A percentile compares a stretch with the other conserved stretches of the same genome.
phyloP scores from a whole-genome alignment of 1,139 yeast genomes.

The Barnettozyma hawaiiensis region DNA sequence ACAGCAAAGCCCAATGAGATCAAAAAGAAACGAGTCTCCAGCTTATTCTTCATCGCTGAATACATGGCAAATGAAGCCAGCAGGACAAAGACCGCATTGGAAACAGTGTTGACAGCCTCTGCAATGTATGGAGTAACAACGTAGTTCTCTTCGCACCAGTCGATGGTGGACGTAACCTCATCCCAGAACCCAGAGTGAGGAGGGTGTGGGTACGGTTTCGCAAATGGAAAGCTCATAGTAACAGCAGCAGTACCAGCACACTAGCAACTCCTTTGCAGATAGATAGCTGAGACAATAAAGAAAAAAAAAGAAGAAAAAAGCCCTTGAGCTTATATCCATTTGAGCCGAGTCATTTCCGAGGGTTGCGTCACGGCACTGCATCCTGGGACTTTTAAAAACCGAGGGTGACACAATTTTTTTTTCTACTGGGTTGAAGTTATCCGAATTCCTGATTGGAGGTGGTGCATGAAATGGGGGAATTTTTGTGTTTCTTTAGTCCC shows the following conservation, averaged over 20 bases:
- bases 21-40: slow-evolving; percentile 66
- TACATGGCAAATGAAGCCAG: slow-evolving; percentile 41
- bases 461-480: too few relatives aligned
- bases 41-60: slow-evolving; percentile 52
- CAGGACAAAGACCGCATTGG: slow-evolving; percentile 60
- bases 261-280: too few relatives aligned
- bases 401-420: slow-evolving; percentile 2
- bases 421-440: too few relatives aligned
- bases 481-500: too few relatives aligned
- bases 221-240: slow-evolving; percentile 37
- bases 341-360: neutral
- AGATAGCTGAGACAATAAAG: too few relatives aligned
- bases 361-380: neutral
- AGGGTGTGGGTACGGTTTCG: slow-evolving; percentile 31
- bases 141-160: slow-evolving; percentile 93
- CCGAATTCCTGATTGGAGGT: too few relatives aligned
- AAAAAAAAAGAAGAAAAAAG: too few relatives aligned
- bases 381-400: neutral
- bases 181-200: slow-evolving; percentile 31
- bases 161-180: slow-evolving; percentile 53
- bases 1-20: slow-evolving; percentile 74
- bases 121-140: slow-evolving; percentile 74
- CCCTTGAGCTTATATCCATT: neutral
- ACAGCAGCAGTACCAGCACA: too few relatives aligned
- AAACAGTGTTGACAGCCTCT: slow-evolving; percentile 71